Base-by-base conservation (phyloP, 768 basidiomycete species). In the Tricholoma bakamatsutake region DNA sequence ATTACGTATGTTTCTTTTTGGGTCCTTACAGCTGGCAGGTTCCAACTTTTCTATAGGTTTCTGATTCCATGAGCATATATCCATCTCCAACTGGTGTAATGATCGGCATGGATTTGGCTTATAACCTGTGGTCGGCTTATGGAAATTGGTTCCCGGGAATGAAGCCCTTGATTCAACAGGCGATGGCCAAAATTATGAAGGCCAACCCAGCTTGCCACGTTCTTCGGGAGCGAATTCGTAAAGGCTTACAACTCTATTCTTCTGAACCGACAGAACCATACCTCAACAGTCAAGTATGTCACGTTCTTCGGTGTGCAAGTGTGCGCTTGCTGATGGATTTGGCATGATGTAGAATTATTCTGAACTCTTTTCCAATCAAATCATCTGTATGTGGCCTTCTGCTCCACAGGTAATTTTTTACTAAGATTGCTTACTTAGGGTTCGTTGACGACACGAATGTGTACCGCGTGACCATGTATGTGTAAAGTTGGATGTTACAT, bases 131-230 rank as follows among this genome's bases (percentile, higher is more conserved):
- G 91, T 96, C 96, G 30, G 96, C 92, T 1, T 99, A 96, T 64
- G 97, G 97, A 58, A 96, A 96, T 69, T 98, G 92, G 93, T 97
- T 98, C 88, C 97, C 97, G 12, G 96, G 97, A 46, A 83, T 98
- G 81, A 98, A 98, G 73, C 95, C 95, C 4, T 80, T 99, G 58
- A 87, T 99, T 56, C 96, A 97, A 69, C 95, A 97, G 72, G 97
- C 96, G 5, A 97, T 99, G 94, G 93, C 90, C 11, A 99, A 98
- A 80, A 90, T 99, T 70, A 96, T 98, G 93, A 99, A 99, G 73
- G 97, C 97, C 52, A 98, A 99, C 66, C 97, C 97, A 24, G 97
- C 97, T 12, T 87, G 89, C 53, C 97, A 98, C 67, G 97, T 99
- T 40, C 76, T 99, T 55, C 90, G 97, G 53, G 97, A 99, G 74